phyloP scores from a whole-genome alignment of 2,329 filamentous ascomycete genomes.

The Pseudogymnoascus sp. region DNA sequence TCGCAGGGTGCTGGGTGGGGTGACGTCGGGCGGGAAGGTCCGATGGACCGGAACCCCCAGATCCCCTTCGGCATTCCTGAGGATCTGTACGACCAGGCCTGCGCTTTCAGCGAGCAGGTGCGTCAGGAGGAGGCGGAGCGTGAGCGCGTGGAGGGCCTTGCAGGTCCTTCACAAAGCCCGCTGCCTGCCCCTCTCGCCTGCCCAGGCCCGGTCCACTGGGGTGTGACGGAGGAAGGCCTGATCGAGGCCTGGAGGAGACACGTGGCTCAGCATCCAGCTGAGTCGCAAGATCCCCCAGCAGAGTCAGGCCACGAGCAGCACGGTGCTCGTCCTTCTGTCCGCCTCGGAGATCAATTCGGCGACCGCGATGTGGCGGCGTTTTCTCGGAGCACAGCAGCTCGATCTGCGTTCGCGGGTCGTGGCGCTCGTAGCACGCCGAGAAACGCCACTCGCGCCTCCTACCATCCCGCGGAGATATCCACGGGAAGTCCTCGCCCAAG shows the following conservation, averaged over 20 bases:
- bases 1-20: not conserved
- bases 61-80: not conserved
- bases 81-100: not conserved
- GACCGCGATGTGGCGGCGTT: not conserved
- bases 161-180: slow-evolving; percentile 2
- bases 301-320: not conserved
- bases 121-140: not conserved
- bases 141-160: not conserved
- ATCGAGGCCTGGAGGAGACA: not conserved
- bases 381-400: not conserved
- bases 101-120: not conserved
- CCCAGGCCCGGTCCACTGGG: not conserved
- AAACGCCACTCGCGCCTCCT: not conserved
- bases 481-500: not conserved
- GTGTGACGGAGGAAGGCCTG: not conserved
- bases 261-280: not conserved
- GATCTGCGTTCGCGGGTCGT: not conserved
- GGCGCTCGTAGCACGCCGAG: not conserved
- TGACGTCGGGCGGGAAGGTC: not conserved
- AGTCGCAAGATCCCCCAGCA: not conserved
- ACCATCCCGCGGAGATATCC: not conserved
- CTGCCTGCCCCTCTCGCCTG: not conserved
- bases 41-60: not conserved
- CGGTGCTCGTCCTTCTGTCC: not conserved
- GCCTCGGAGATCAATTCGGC: not conserved